Percentiles rank a stretch among this genome's conserved stretches.
These are phyloP conservation scores for Aspergillus homomorphus DNA, from an alignment of 495 filamentous ascomycete genomes.

Conservation along the genomic window DNA sequence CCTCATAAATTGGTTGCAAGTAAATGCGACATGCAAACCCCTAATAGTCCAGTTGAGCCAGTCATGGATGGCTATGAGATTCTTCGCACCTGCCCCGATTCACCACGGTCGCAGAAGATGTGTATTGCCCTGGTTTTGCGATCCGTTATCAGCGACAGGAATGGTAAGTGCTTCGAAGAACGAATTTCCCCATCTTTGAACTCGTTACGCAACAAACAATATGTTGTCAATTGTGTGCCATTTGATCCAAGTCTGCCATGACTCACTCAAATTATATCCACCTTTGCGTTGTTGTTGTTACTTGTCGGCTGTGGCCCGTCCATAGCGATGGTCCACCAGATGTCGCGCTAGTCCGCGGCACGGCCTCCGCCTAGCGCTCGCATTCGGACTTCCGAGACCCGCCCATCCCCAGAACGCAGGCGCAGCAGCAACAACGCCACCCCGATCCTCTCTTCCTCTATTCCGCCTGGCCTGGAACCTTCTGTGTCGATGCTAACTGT, in stretches of 20 bases:
- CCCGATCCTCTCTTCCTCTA: conserved; percentile 10
- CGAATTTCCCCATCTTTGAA: not conserved
- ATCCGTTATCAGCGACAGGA: conserved; percentile 59
- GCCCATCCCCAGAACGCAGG: conserved; percentile 15
- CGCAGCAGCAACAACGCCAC: conserved; percentile 8
- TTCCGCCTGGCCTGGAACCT: conserved; percentile 5
- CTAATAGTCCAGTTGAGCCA: conserved; percentile 44
- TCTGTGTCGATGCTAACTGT: conserved; percentile 14
- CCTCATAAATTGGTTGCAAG: conserved; percentile 77
- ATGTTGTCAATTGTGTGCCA: not conserved
- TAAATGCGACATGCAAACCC: conserved; percentile 73
- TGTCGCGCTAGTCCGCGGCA: conserved; percentile 28
- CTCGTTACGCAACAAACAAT: not conserved
- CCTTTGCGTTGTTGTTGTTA: not conserved
- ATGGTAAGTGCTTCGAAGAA: conserved; percentile 54
- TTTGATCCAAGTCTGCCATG: not conserved
- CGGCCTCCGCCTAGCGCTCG: conserved; percentile 30
- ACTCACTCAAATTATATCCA: not conserved
- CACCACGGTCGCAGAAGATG: conserved; percentile 70
- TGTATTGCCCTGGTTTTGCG: conserved; percentile 75
- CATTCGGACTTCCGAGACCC: conserved; percentile 14
- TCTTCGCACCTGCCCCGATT: conserved; percentile 67
- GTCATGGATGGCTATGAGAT: conserved; percentile 61
- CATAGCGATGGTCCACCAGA: conserved; percentile 24
- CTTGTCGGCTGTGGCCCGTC: conserved; percentile 13